Conservation (phyloP, 495 filamentous ascomycete species). For the Xylaria acuta region DNA sequence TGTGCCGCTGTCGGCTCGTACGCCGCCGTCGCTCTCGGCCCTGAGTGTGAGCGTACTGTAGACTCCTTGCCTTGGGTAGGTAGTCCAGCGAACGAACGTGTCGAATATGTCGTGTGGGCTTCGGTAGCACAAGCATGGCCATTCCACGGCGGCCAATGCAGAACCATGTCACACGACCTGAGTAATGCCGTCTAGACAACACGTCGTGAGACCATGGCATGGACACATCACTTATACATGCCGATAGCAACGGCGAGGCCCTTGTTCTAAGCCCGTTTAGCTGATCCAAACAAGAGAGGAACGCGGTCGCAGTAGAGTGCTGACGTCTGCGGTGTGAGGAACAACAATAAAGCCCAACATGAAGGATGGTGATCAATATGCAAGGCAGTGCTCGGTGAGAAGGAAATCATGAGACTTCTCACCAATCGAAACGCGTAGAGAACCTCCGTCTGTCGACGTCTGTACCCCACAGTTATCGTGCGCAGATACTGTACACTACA, state of each 20-base stretch:
- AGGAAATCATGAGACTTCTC: background rate
- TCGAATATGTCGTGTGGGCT: background rate
- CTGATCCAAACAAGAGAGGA: background rate
- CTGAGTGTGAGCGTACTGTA: too few species aligned
- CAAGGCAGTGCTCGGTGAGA: background rate
- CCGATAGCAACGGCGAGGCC: background rate
- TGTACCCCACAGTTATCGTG: background rate
- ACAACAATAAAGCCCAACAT: background rate
- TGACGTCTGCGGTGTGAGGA: background rate
- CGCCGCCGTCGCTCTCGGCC: background rate
- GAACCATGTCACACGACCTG: conserved; percentile 1
- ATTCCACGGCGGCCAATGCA: background rate
- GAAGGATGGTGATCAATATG: background rate
- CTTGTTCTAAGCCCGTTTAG: background rate
- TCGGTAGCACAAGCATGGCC: background rate
- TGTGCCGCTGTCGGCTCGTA: background rate
- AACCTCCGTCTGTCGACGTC: background rate
- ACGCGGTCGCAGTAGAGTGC: background rate
- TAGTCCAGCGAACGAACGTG: background rate
- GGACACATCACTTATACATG: conserved; percentile 7
- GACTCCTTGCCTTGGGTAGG: background rate
- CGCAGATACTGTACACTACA: background rate
- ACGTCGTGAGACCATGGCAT: background rate
- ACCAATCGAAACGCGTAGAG: background rate
- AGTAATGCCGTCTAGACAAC: conserved; percentile 8